Percentiles rank a stretch among this genome's conserved stretches.
Evolutionary conservation across 176 grass and related monocot genomes (phyloP).

Genomic region (Eremochloa ophiuroides): DNA sequence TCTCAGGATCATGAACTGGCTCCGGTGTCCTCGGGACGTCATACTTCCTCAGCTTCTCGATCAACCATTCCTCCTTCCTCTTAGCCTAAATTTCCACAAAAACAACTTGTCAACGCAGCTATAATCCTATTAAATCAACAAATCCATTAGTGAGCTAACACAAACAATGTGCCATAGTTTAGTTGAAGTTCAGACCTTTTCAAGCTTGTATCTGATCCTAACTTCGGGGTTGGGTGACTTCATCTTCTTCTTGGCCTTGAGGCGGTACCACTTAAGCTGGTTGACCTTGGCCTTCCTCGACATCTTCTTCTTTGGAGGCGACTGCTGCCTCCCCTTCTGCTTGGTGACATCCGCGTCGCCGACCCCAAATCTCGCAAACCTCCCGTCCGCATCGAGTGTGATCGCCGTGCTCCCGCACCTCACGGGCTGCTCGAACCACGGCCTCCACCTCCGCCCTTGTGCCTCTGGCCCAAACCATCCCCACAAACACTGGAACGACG

Average conservation of each 20-base stretch:
- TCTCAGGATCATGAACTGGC: slow-evolving; percentile 63
- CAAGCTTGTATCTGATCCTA: slow-evolving; percentile 77
- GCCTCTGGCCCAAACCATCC: neutral
- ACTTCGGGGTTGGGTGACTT: slow-evolving; percentile 80
- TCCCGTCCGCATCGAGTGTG: slow-evolving; percentile 34
- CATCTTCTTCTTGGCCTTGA: slow-evolving; percentile 85
- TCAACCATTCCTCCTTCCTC: slow-evolving; percentile 83
- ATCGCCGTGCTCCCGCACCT: slow-evolving; percentile 39
- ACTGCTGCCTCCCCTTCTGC: neutral
- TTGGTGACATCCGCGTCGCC: neutral
- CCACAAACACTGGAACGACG: neutral
- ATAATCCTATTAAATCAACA: neutral
- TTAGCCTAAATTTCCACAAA: slow-evolving; percentile 44
- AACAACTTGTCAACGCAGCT: neutral
- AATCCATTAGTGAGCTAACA: neutral
- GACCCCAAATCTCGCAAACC: slow-evolving; percentile 43
- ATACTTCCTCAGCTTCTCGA: slow-evolving; percentile 80
- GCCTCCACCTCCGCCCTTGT: neutral
- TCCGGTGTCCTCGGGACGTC: slow-evolving; percentile 31
- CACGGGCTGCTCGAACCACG: slow-evolving; percentile 8
- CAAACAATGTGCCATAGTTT: neutral
- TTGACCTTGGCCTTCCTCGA: slow-evolving; percentile 72
- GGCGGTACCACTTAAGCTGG: slow-evolving; percentile 71
- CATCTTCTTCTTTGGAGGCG: slow-evolving; percentile 47
- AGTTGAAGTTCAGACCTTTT: slow-evolving; percentile 3